Evolutionary conservation across 2,329 filamentous ascomycete species (phyloP), one percentile per base, ranked within the genome.

Genomic region (Xylaria sp.): DNA sequence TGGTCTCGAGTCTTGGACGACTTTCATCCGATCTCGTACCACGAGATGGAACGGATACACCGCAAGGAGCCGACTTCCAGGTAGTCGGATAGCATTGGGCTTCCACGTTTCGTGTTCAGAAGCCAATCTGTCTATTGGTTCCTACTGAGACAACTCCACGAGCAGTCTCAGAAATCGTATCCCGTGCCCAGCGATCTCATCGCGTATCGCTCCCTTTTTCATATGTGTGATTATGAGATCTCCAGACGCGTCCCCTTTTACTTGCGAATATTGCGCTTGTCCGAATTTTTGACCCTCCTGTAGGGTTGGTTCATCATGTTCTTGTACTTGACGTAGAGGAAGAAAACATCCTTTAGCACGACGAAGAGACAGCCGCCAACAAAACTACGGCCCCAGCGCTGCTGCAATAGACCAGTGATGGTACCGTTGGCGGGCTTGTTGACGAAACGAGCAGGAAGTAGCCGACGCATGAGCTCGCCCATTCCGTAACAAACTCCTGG

Each of bases 291-390:
- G 44, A 88, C 78, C 61, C 76, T 77, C 57, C 84, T 78, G 50
- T 80, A 79, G 5, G 77, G 76, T 67, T 82, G 80, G 39, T 83
- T 79, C 66, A 82, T 78, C 10, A 83, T 84, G 62, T 79, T 80
- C 62, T 83, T 78, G 71, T 85, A 86, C 74, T 88, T 88, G 65
- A 81, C 79, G 69, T 86, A 89, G 23, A 89, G 73, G 59, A 78
- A 76, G 54, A 87, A 75, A 2, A 78, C 78, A 67, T 89, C 86
- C 73, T 93, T 94, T 55, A 96, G 74, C 8, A 96, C 86, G 13
- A 97, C 87, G 68, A 93, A 96, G 18, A 96, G 76, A 71, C 91
- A 94, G 0, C 94, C 94, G 1, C 94, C 94, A 1, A 94, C 82
- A 2, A 99, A 79, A 69, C 90, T 97, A 58, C 94, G 82, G 0